Base-by-base conservation (phyloP, 106 monocot species). In the Amphibolis antarctica region DNA sequence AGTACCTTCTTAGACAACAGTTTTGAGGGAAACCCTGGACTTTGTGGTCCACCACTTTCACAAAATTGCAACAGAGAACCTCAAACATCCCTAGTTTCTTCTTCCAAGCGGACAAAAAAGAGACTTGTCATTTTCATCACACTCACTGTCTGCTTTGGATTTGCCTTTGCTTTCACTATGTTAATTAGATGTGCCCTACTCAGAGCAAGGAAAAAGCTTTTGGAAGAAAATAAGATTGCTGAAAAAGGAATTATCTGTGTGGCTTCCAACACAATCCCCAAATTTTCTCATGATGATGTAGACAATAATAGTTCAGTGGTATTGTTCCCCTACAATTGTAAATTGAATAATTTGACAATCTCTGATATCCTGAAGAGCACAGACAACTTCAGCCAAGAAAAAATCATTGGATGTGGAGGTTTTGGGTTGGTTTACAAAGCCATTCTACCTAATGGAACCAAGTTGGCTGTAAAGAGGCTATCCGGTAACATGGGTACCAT, bases 351-450 rank as follows among this genome's bases (percentile, higher is more conserved):
- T 43, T 29, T 83, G 18, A 75, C 67, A 22, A 71, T 83, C 43
- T 31, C 55, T 11, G 86, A 83, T 20, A 74, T 86, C 20, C 15
- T 80, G 54, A 83, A 80, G 28, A 47, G 80, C 15, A 88, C 87
- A 12, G 65, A 71, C 12, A 76, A 78, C 63, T 88, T 88, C 50
- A 69, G 75, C 43, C 69, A 80, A 44, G 67, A 59, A 14, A 50
- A 63, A 25, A 88, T 88, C 28, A 30, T 88, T 5, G 83, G 87
- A n/a, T 88, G 87, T 63, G 83, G 87, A 10, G 87, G 87, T 6
- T 88, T 88, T 24, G 83, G 83, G 18, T 53, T 88, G 43, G 87
- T 88, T 22, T 88, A 88, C 54, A 78, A 73, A 61, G 80, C 77
- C 1, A 74, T 66, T 21, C 60, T 88, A 4, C 54, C 69, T 0